Evolutionary conservation across 495 filamentous ascomycete genomes (phyloP), one percentile per base, ranked within the genome.

Genomic region (Daldinia decipiens): DNA sequence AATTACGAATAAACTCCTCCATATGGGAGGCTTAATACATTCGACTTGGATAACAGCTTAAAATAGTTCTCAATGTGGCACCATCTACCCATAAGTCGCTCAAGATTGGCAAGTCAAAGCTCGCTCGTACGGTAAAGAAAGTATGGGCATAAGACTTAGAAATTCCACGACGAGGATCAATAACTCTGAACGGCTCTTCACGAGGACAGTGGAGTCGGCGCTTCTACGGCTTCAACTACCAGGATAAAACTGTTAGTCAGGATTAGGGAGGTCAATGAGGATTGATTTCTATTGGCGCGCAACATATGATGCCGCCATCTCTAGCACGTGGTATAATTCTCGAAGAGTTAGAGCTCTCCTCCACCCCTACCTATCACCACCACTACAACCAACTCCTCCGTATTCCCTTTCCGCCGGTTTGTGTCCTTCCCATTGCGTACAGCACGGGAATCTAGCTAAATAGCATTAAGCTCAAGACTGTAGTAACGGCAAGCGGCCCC

Each of bases 151-250:
- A 47, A 47, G 43, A 21, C 19, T 21, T 21, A 15, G 19, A 47
- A 47, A 21, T 12, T 19, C 1, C 9, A 47, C 21, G 43, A 47
- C 19, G 43, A 47, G 5, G 39, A 17, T 5, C 21, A 3, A 24
- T 21, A 21, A 12, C 19, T 47, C 43, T 47, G 3, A 24, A 47
- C 19, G 43, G 34, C 27, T 43, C 52, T 19, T 39, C 38, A 39
- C 24, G 27, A 53, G 34, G 50, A 27, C 56, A 34, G 50, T 53
- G 57, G 58, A 62, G 57, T 63, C 70, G 65, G 70, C 62, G 70
- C 69, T 73, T 69, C 62, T 66, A 63, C 70, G 65, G 70, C 65
- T 62, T 65, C 39, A 65, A 62, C 56, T 56, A 13, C 50, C 55
- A 51, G 55, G 60, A 47, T 59, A 26, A 31, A 64, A 61, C 27